A percentile compares a stretch with the other conserved stretches of the same genome.
These are phyloP conservation scores for Aureobasidium melanogenum DNA, from an alignment of 2,329 filamentous ascomycete species.

Conservation along the genomic window DNA sequence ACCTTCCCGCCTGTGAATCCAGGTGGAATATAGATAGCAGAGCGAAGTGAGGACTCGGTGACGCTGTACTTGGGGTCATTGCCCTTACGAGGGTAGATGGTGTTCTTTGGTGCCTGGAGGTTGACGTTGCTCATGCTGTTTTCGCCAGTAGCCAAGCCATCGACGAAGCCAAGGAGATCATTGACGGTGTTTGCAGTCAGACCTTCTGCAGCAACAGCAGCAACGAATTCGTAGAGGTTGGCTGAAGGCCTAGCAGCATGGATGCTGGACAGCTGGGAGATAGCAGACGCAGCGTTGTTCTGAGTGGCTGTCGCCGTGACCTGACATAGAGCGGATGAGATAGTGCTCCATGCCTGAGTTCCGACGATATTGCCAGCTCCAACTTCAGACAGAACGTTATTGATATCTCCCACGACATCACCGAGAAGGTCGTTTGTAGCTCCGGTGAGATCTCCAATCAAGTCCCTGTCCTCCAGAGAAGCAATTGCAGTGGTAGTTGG, in stretches of 20 bases:
- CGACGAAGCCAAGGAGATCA: slow-evolving; percentile 19
- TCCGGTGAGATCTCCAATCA: slow-evolving; percentile 11
- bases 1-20: slow-evolving; percentile 40
- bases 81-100: slow-evolving; percentile 31
- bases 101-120: slow-evolving; percentile 15
- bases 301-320: slow-evolving; percentile 22
- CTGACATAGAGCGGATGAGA: slow-evolving; percentile 14
- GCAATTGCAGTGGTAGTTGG: neutral
- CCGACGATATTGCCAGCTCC: neutral
- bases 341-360: neutral
- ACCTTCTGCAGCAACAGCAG: slow-evolving; percentile 21
- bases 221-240: slow-evolving; percentile 21
- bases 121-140: slow-evolving; percentile 24
- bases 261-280: slow-evolving; percentile 13
- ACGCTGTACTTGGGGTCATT: slow-evolving; percentile 42
- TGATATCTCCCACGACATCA: slow-evolving; percentile 1
- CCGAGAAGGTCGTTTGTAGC: neutral
- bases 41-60: slow-evolving; percentile 37
- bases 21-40: slow-evolving; percentile 45
- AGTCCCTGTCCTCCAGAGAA: slow-evolving; percentile 11
- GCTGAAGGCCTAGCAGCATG: slow-evolving; percentile 18
- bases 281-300: slow-evolving; percentile 18
- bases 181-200: slow-evolving; percentile 16
- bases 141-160: slow-evolving; percentile 18
- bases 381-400: slow-evolving; percentile 8